These are phyloP conservation scores for Leccinum subfulvum DNA, from an alignment of 1,284 basidiomycete genomes.

Conservation along the genomic window DNA sequence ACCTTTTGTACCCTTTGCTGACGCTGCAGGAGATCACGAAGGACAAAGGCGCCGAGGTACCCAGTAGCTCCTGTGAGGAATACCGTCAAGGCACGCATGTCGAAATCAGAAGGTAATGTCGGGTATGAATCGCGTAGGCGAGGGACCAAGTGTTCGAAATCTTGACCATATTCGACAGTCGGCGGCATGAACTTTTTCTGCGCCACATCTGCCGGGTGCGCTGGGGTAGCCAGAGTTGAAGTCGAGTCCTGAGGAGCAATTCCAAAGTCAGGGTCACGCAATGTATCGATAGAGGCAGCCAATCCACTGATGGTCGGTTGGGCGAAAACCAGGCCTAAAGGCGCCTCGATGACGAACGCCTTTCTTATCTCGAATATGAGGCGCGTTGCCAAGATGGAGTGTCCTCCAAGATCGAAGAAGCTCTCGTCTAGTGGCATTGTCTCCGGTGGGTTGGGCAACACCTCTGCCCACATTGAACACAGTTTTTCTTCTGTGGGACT, in stretches of 20 bases:
- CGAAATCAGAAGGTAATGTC: conserved; percentile 52
- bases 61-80: conserved; percentile 98
- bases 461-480: conserved; percentile 77
- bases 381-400: conserved; percentile 96
- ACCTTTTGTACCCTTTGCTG: conserved; percentile 76
- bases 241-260: conserved; percentile 48
- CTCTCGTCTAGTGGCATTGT: conserved; percentile 88
- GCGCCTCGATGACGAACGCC: conserved; percentile 87
- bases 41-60: conserved; percentile 93
- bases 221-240: conserved; percentile 19
- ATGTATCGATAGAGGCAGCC: conserved; percentile 74
- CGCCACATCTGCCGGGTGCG: conserved; percentile 20
- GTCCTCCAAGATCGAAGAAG: conserved; percentile 98
- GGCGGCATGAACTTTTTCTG: conserved; percentile 22
- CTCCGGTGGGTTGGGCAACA: conserved; percentile 81
- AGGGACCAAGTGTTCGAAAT: conserved; percentile 67
- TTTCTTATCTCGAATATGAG: conserved; percentile 97
- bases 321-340: conserved; percentile 92
- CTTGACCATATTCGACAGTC: conserved; percentile 72
- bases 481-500: conserved; percentile 81
- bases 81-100: conserved; percentile 62
- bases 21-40: conserved; percentile 76
- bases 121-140: conserved; percentile 64
- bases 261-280: conserved; percentile 82
- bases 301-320: conserved; percentile 86